These are phyloP conservation scores for Penicillium sp. DNA, from an alignment of 2,329 filamentous ascomycete genomes.

Conservation along the genomic window DNA sequence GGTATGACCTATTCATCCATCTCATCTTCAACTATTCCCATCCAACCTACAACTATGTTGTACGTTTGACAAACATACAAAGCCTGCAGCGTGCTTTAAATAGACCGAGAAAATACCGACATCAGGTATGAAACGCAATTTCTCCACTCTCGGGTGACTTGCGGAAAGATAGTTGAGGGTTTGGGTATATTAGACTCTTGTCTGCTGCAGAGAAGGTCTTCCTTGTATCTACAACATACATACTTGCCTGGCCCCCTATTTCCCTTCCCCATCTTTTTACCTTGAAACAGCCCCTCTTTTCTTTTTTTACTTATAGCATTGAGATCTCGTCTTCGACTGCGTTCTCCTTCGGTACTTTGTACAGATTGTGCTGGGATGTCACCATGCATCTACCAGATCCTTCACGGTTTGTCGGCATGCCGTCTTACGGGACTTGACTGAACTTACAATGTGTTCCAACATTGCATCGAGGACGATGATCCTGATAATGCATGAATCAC, in stretches of 20 bases:
- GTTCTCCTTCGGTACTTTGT: not conserved
- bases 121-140: not conserved
- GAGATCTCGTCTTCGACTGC: not conserved
- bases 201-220: not conserved
- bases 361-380: too few relatives aligned
- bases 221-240: not conserved
- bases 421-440: not conserved
- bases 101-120: slow-evolving; percentile 5
- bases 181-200: not conserved
- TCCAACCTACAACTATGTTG: too few relatives aligned
- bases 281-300: not conserved
- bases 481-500: too few relatives aligned
- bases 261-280: too few relatives aligned
- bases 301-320: not conserved
- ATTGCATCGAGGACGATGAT: too few relatives aligned
- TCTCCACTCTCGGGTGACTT: slow-evolving; percentile 3
- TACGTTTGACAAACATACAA: not conserved
- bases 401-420: not conserved
- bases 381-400: too few relatives aligned
- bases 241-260: not conserved
- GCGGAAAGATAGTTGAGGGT: not conserved
- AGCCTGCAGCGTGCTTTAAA: not conserved
- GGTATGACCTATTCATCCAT: too few relatives aligned
- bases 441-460: too few relatives aligned
- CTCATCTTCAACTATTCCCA: too few relatives aligned